phyloP scores from a whole-genome alignment of 2,329 filamentous ascomycete species.

The Colletotrichum somersetense region DNA sequence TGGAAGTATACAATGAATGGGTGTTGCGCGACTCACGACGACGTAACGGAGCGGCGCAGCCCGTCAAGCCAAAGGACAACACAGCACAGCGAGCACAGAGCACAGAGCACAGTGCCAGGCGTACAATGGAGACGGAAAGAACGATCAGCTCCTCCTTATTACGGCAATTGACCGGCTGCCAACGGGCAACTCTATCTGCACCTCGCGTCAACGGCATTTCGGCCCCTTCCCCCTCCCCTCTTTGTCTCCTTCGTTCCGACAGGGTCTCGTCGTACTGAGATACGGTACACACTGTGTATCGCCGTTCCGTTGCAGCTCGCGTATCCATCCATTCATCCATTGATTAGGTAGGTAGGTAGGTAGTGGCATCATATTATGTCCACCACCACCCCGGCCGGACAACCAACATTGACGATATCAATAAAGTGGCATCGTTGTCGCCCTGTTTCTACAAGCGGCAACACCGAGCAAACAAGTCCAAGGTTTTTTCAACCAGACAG shows the following conservation, averaged over 20 bases:
- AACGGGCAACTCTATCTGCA: slow-evolving; percentile 41
- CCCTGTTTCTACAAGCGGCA: slow-evolving; percentile 33
- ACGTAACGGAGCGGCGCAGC: slow-evolving; percentile 5
- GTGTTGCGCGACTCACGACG: slow-evolving; percentile 13
- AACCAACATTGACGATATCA: slow-evolving; percentile 12
- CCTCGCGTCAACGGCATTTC: slow-evolving; percentile 38
- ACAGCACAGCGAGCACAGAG: not conserved
- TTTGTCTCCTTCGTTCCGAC: slow-evolving; percentile 17
- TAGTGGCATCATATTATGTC: slow-evolving; percentile 33
- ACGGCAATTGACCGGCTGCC: slow-evolving; percentile 35
- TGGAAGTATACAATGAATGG: slow-evolving; percentile 5
- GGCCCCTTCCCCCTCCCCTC: slow-evolving; percentile 13
- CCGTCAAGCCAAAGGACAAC: not conserved
- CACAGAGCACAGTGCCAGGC: slow-evolving; percentile 23
- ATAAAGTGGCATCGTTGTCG: slow-evolving; percentile 27
- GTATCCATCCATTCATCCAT: not conserved
- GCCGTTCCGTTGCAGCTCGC: slow-evolving; percentile 17
- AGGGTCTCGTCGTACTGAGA: slow-evolving; percentile 16
- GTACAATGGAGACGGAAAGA: slow-evolving; percentile 13
- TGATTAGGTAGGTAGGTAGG: too few relatives aligned
- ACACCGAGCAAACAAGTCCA: slow-evolving; percentile 29
- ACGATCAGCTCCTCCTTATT: slow-evolving; percentile 31
- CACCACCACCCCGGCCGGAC: not conserved
- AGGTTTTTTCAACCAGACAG: not conserved
- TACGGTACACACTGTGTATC: not conserved